Base-by-base conservation (phyloP, 2,329 filamentous ascomycete genomes). In the Apiospora koreana region DNA sequence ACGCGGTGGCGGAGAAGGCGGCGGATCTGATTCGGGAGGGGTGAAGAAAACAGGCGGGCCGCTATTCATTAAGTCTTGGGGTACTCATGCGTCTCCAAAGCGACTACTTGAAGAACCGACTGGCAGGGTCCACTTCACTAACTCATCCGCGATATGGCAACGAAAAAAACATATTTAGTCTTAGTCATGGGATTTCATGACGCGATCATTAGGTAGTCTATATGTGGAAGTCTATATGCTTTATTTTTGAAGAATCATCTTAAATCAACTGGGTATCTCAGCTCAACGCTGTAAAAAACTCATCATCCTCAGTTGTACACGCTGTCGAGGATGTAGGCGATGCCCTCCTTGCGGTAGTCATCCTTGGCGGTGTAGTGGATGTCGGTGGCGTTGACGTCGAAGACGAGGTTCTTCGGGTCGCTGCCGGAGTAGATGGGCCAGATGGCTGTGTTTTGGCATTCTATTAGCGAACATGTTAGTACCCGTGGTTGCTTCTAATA, bases 401-500 rank as follows among this genome's bases (percentile, higher is more conserved):
- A 86, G 0, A 87, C 81, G 21, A 87, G 77, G 74, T 87, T 85
- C n/a, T 81, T 68, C 2, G 84, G 83, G 41, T 79, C 73, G 2
- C 76, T 73, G 1, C 79, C 71, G 0, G 78, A 79, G 76, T 88
- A 88, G 18, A 75, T 71, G 7, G 84, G 83, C 86, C 85, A 88
- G 21, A 76, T 25, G 66, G 16, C 9, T 2, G 18, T 38, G 21
- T 38, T 12, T 18, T 62, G 9, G 28, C 31, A 35, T 31, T 48
- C 31, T 9, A 23, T 28, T 14, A 42, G 42, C 42, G 21, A 14
- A 8, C 6, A n/a, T 5, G n/a, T n/a, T n/a, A n/a, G n/a, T n/a
- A n/a, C n/a, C n/a, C n/a, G n/a, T n/a, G n/a, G n/a, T n/a, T n/a
- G n/a, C n/a, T n/a, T n/a, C n/a, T n/a, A n/a, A n/a, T n/a, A n/a